A percentile compares a stretch with the other conserved stretches of the same genome.
phyloP scores from a whole-genome alignment of 371 early-diverging fungal species.

The Mortierella sp. region DNA sequence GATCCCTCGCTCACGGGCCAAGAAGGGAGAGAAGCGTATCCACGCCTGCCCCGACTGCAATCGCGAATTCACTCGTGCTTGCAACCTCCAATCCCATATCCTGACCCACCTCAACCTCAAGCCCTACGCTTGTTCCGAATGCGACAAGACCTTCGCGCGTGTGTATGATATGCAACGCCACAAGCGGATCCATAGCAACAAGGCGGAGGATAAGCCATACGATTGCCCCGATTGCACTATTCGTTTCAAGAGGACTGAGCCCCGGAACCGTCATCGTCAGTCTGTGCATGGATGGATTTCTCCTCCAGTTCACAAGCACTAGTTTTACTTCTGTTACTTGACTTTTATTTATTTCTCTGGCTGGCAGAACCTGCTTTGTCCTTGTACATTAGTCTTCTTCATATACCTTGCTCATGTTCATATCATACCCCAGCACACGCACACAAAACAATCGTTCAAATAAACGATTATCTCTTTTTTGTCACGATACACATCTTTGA shows the following conservation, averaged over 20 bases:
- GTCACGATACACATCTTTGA: too few relatives aligned
- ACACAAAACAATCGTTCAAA: too few relatives aligned
- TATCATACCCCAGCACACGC: too few relatives aligned
- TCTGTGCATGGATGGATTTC: neutral
- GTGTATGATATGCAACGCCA: conserved; percentile 8
- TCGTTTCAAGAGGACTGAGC: neutral
- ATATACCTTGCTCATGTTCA: neutral
- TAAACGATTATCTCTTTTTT: too few relatives aligned
- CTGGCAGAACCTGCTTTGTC: neutral
- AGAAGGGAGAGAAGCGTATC: conserved; percentile 9
- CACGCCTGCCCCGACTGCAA: neutral
- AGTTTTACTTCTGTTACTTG: neutral
- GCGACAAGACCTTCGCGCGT: neutral
- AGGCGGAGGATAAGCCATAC: neutral
- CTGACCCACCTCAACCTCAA: conserved; percentile 6
- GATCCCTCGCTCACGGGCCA: neutral
- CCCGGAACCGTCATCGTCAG: neutral
- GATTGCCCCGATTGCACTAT: neutral
- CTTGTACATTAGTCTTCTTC: neutral
- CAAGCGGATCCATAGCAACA: conserved; percentile 9
- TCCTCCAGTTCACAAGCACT: neutral
- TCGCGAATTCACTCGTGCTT: conserved; percentile 6
- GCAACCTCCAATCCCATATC: conserved; percentile 19
- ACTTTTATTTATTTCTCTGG: too few relatives aligned
- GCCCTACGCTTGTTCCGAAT: neutral